A percentile compares a stretch with the other conserved stretches of the same genome.
Conservation (phyloP, 768 basidiomycete species). For the Kwoniella dejecticola region DNA sequence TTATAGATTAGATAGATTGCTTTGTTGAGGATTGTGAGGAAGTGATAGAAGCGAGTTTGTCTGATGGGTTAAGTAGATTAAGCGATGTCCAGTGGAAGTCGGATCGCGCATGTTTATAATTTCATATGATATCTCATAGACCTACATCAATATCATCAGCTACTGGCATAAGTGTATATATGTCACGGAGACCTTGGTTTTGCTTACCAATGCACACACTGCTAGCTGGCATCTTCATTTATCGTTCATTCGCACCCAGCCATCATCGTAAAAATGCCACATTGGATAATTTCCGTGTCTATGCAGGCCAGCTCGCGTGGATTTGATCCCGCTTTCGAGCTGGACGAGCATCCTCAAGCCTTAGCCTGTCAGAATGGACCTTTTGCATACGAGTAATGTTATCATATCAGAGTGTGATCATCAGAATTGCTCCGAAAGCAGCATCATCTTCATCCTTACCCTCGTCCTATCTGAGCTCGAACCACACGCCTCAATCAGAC, state of each 20-base stretch:
- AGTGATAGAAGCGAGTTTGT: no score
- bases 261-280: conserved; percentile 1
- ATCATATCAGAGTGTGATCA: no score
- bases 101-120: conserved; percentile 8
- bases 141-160: no score
- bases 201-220: not conserved
- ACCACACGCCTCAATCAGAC: no score
- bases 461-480: no score
- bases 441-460: no score
- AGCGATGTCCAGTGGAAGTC: not conserved
- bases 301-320: not conserved
- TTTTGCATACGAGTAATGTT: not conserved
- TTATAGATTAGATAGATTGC: no score
- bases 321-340: not conserved
- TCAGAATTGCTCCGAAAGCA: no score
- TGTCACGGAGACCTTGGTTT: not conserved
- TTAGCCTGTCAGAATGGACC: not conserved
- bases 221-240: not conserved
- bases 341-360: not conserved
- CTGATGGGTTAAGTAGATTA: no score
- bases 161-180: no score
- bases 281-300: conserved; percentile 1
- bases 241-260: not conserved
- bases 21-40: no score
- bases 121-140: not conserved